A percentile compares a stretch with the other conserved stretches of the same genome.
Conservation (phyloP, 129 eudicot species). For the Heracleum sosnowskyi region DNA sequence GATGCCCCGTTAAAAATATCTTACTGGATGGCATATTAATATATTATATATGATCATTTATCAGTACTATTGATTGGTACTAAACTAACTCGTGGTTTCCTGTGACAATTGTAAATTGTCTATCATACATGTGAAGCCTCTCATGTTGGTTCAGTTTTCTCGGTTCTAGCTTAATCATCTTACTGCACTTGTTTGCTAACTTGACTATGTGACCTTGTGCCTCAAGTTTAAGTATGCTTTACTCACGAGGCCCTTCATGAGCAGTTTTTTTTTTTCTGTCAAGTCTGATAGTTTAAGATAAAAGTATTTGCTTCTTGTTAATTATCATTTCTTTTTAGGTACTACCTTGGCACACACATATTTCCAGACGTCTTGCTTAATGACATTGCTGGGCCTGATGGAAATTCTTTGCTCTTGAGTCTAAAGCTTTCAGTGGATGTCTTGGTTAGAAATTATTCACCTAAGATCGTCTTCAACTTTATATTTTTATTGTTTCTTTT, state of each 20-base stretch:
- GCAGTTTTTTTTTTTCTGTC: not conserved
- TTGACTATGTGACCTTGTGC: not conserved
- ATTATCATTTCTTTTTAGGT: constrained; percentile 37
- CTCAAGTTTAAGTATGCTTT: not conserved
- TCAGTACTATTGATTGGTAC: not conserved
- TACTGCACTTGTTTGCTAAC: not conserved
- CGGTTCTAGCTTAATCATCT: not conserved
- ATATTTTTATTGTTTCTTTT: not conserved
- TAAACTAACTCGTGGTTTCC: not conserved
- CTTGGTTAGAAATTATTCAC: constrained; percentile 45
- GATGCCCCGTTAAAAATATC: not conserved
- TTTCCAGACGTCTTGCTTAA: constrained; percentile 94
- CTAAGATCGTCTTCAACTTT: not conserved
- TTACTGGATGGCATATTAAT: not conserved
- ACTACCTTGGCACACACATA: constrained; percentile 56
- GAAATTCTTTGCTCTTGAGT: constrained; percentile 74
- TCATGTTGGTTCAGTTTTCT: not conserved
- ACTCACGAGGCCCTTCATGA: not conserved
- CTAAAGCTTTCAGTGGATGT: constrained; percentile 91
- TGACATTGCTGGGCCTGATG: constrained; percentile 94
- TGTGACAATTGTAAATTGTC: not conserved
- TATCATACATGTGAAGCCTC: not conserved
- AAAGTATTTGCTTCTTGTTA: constrained; percentile 10
- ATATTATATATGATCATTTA: not conserved
- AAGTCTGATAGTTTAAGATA: not conserved